A percentile compares a stretch with the other conserved stretches of the same genome.
phyloP scores from a whole-genome alignment of 1,139 yeast genomes.

The Taiozyma sp. region DNA sequence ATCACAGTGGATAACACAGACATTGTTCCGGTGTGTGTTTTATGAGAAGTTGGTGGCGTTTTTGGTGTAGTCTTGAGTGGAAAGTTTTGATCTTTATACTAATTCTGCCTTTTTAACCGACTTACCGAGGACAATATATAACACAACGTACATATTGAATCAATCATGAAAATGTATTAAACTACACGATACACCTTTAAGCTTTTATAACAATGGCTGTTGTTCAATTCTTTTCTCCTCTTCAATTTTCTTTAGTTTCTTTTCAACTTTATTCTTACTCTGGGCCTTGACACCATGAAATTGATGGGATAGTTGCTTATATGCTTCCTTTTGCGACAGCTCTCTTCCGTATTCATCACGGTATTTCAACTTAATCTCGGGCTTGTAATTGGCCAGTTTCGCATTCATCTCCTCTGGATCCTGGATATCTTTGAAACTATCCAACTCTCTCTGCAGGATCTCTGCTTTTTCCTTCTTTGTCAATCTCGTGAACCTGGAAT shows the following conservation, averaged over 20 bases:
- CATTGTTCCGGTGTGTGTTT: neutral
- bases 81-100: too few relatives aligned
- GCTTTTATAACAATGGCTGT: neutral
- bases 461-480: constrained; percentile 30
- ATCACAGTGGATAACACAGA: neutral
- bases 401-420: constrained; percentile 26
- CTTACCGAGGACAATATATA: too few relatives aligned
- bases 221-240: constrained; percentile 22
- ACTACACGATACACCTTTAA: too few relatives aligned
- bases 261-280: constrained; percentile 32
- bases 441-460: constrained; percentile 37
- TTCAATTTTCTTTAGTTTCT: constrained; percentile 30
- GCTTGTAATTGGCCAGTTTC: constrained; percentile 47
- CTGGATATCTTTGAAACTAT: constrained; percentile 27
- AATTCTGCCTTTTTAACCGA: too few relatives aligned
- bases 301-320: constrained; percentile 75
- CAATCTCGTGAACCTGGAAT: constrained; percentile 29
- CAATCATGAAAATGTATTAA: too few relatives aligned
- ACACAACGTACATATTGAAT: too few relatives aligned
- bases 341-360: constrained; percentile 67
- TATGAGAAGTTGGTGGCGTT: too few relatives aligned
- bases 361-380: constrained; percentile 59
- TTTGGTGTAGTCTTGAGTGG: too few relatives aligned
- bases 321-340: constrained; percentile 71
- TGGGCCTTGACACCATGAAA: constrained; percentile 65